phyloP scores from a whole-genome alignment of 768 basidiomycete genomes.

The Leucogyrophana mollusca region DNA sequence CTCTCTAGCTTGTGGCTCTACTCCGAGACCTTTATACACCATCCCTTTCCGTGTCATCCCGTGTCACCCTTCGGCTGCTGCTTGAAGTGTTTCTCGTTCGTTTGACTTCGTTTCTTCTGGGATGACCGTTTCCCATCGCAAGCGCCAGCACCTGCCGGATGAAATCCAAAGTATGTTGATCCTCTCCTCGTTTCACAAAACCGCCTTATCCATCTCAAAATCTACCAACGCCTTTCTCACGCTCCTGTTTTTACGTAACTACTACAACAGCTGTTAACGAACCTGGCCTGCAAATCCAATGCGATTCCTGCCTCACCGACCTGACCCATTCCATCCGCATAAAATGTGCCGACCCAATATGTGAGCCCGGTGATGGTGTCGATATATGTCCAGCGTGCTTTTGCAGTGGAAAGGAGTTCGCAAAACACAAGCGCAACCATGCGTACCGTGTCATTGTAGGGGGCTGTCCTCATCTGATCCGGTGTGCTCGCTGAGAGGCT shows the following conservation, averaged over 20 bases:
- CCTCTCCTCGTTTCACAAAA: slow-evolving; percentile 2
- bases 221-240: slow-evolving; percentile 26
- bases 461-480: slow-evolving; percentile 3
- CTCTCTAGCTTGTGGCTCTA: too few relatives aligned
- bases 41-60: too few relatives aligned
- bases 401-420: slow-evolving; percentile 87
- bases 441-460: slow-evolving; percentile 89
- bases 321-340: slow-evolving; percentile 96
- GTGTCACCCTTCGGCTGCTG: too few relatives aligned
- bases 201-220: neutral
- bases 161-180: slow-evolving; percentile 59
- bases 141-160: slow-evolving; percentile 61
- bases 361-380: slow-evolving; percentile 75
- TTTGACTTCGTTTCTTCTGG: neutral
- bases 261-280: slow-evolving; percentile 63
- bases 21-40: too few relatives aligned
- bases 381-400: slow-evolving; percentile 95
- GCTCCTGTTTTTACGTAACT: slow-evolving; percentile 26
- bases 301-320: slow-evolving; percentile 83
- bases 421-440: slow-evolving; percentile 81
- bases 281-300: slow-evolving; percentile 79
- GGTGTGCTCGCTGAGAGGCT: slow-evolving; percentile 4
- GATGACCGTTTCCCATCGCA: slow-evolving; percentile 70
- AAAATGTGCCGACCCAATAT: slow-evolving; percentile 85
- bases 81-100: too few relatives aligned